A percentile compares a stretch with the other conserved stretches of the same genome.
phyloP scores from a whole-genome alignment of 768 basidiomycete genomes.

The Nidularia pulvinata region DNA sequence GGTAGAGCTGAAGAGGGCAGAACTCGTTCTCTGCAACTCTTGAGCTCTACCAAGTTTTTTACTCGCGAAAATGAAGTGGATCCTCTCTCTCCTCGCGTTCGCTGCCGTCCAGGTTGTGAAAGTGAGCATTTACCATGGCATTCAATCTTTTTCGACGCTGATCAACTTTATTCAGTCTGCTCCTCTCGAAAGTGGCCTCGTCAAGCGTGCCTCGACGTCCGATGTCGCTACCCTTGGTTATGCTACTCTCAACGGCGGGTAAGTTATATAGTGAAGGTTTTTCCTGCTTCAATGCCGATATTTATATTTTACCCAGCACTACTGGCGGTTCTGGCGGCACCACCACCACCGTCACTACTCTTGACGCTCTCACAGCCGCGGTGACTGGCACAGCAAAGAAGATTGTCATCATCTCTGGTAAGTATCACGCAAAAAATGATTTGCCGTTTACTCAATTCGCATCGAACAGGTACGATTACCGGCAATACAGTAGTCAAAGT shows the following conservation, averaged over 20 bases:
- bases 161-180: conserved; percentile 8
- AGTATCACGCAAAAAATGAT: too few species aligned
- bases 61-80: conserved; percentile 26
- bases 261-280: too few species aligned
- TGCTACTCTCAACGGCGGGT: conserved; percentile 35
- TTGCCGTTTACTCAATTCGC: background rate
- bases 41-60: background rate
- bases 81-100: conserved; percentile 25
- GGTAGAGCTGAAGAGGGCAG: background rate
- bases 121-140: conserved; percentile 10
- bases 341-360: conserved; percentile 38
- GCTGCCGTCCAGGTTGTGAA: conserved; percentile 23
- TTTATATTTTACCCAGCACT: conserved; percentile 22
- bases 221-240: conserved; percentile 39
- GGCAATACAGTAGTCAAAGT: conserved; percentile 39
- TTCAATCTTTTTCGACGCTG: conserved; percentile 1
- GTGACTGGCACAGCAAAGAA: conserved; percentile 38
- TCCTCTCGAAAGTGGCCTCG: conserved; percentile 11
- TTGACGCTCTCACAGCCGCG: conserved; percentile 37
- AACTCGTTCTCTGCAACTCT: background rate
- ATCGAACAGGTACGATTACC: conserved; percentile 35
- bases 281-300: background rate
- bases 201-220: conserved; percentile 30
- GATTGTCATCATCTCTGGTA: conserved; percentile 42
- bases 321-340: conserved; percentile 42